Percentiles rank a stretch among this genome's conserved stretches.
Conservation (phyloP, 2,329 filamentous ascomycete genomes). For the Arthrobotrys entomopaga region DNA sequence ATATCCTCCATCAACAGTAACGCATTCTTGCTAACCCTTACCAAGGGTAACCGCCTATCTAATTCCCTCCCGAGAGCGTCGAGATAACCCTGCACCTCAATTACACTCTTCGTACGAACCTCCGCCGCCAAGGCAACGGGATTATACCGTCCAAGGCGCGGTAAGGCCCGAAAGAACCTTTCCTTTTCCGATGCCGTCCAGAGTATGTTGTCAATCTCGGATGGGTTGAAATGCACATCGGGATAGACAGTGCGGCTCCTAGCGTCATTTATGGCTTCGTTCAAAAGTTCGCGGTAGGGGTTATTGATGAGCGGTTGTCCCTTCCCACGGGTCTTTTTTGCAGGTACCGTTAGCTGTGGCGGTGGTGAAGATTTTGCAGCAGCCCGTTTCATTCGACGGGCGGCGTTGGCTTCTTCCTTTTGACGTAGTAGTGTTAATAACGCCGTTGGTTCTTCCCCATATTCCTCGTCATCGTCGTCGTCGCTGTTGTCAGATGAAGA, state of each 20-base stretch:
- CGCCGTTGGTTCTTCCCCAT: slow-evolving; percentile 37
- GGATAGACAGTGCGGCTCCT: slow-evolving; percentile 46
- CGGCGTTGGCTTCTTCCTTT: slow-evolving; percentile 33
- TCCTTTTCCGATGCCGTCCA: slow-evolving; percentile 43
- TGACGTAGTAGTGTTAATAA: slow-evolving; percentile 30
- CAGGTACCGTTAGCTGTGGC: not conserved
- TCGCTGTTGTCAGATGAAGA: slow-evolving; percentile 29
- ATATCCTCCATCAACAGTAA: slow-evolving; percentile 52
- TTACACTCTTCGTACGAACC: slow-evolving; percentile 40
- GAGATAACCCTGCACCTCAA: slow-evolving; percentile 50
- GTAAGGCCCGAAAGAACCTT: slow-evolving; percentile 45
- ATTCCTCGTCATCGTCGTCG: not conserved
- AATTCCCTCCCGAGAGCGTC: slow-evolving; percentile 25
- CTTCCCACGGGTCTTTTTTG: slow-evolving; percentile 30
- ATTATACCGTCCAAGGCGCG: slow-evolving; percentile 41
- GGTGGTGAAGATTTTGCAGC: not conserved
- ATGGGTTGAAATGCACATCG: slow-evolving; percentile 14
- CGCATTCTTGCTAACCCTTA: slow-evolving; percentile 8
- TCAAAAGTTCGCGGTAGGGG: slow-evolving; percentile 47
- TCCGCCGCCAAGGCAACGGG: slow-evolving; percentile 27
- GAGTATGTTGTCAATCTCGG: slow-evolving; percentile 18
- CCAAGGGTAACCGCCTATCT: slow-evolving; percentile 10
- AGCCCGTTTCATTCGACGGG: slow-evolving; percentile 27
- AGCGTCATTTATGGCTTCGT: slow-evolving; percentile 45
- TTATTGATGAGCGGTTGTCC: slow-evolving; percentile 32